A percentile compares a stretch with the other conserved stretches of the same genome.
These are phyloP conservation scores for Claviceps purpurea DNA, from an alignment of 2,329 filamentous ascomycete genomes.

Conservation along the genomic window DNA sequence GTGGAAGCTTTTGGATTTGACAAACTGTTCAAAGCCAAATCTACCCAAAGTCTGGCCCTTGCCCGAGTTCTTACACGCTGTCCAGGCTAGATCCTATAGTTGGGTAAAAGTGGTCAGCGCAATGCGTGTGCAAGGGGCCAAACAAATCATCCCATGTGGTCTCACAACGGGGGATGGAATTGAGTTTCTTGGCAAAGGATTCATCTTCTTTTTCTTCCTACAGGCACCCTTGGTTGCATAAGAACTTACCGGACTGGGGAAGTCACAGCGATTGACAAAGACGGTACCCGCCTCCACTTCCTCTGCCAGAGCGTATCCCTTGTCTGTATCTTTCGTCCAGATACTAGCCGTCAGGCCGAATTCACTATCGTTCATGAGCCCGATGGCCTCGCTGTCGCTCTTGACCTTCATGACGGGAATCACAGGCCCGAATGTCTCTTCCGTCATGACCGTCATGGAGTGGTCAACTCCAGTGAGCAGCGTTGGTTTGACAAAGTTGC, in stretches of 20 bases:
- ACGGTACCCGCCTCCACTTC: constrained; percentile 85
- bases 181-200: background rate
- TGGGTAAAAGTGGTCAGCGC: constrained; percentile 2
- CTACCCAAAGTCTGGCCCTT: constrained; percentile 79
- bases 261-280: constrained; percentile 92
- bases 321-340: constrained; percentile 78
- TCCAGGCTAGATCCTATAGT: constrained; percentile 77
- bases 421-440: constrained; percentile 90
- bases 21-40: constrained; percentile 90
- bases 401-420: constrained; percentile 83
- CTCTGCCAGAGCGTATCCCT: constrained; percentile 63
- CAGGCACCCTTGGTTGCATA: background rate
- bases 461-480: constrained; percentile 70
- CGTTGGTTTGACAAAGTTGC: constrained; percentile 82
- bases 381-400: constrained; percentile 66
- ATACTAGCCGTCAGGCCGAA: constrained; percentile 94
- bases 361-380: constrained; percentile 86
- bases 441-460: constrained; percentile 75
- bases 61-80: constrained; percentile 94
- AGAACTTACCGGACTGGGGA: constrained; percentile 67
- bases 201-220: background rate
- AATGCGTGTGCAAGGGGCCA: background rate
- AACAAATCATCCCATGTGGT: background rate
- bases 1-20: constrained; percentile 93
- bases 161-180: background rate